Percentiles rank a stretch among this genome's conserved stretches.
Evolutionary conservation across 306 rosid genomes (phyloP).

Genomic region (Cicer pinnatifidum): DNA sequence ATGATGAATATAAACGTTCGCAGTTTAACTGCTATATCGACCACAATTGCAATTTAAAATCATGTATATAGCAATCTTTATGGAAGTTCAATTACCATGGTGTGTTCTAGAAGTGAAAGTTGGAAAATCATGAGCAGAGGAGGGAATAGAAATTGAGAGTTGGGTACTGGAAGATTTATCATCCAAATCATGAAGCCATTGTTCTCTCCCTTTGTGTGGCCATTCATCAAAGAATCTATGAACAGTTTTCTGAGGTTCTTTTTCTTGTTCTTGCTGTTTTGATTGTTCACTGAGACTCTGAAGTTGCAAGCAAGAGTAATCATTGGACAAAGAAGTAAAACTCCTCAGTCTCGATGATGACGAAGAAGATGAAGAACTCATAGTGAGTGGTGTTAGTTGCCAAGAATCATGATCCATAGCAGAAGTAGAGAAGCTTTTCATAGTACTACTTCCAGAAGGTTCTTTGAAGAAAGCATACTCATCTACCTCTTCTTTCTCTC

Average conservation of each 20-base stretch:
- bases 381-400: conserved; percentile 80
- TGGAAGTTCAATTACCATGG: conserved; percentile 47
- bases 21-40: too few species aligned
- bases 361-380: conserved; percentile 64
- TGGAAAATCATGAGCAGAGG: conserved; percentile 64
- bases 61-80: neutral
- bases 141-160: conserved; percentile 82
- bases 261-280: conserved; percentile 55
- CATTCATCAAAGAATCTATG: conserved; percentile 88
- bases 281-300: conserved; percentile 50
- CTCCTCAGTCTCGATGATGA: conserved; percentile 64
- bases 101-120: conserved; percentile 61
- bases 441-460: conserved; percentile 55
- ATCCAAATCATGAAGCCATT: conserved; percentile 76
- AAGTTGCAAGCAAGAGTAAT: conserved; percentile 68
- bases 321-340: conserved; percentile 55
- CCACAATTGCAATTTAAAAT: too few species aligned
- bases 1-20: neutral
- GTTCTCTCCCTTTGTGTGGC: conserved; percentile 70
- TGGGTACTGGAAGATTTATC: conserved; percentile 79
- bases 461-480: conserved; percentile 85
- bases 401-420: conserved; percentile 62
- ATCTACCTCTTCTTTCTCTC: conserved; percentile 69
- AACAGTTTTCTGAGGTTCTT: conserved; percentile 73
- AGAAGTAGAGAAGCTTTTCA: conserved; percentile 64